Evolutionary conservation across 1,284 basidiomycete genomes (phyloP).

Genomic region (Cryptococcus sp.): DNA sequence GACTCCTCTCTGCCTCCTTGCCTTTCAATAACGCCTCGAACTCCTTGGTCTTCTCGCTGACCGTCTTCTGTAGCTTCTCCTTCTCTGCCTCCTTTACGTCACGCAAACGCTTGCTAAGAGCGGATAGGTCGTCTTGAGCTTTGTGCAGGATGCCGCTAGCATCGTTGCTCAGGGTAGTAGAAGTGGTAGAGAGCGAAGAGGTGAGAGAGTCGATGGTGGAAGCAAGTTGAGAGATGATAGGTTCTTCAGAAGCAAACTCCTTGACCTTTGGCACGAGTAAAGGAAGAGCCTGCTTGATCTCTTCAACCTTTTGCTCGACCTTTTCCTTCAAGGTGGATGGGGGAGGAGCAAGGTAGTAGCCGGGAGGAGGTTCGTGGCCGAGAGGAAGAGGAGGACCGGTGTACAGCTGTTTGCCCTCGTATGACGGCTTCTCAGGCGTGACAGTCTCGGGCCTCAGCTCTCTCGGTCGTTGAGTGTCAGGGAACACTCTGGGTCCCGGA

Average conservation of each 20-base stretch:
- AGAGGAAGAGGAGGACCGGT: slow-evolving; percentile 71
- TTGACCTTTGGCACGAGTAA: slow-evolving; percentile 79
- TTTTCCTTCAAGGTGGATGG: slow-evolving; percentile 25
- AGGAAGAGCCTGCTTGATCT: slow-evolving; percentile 61
- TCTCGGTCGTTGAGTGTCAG: slow-evolving; percentile 46
- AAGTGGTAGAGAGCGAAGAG: slow-evolving; percentile 69
- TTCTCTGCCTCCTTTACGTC: slow-evolving; percentile 80
- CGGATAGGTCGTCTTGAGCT: slow-evolving; percentile 80
- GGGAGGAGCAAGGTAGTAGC: slow-evolving; percentile 61
- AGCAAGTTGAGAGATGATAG: slow-evolving; percentile 88
- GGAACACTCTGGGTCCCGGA: slow-evolving; percentile 28
- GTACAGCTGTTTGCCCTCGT: slow-evolving; percentile 62
- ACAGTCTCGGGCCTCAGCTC: slow-evolving; percentile 51
- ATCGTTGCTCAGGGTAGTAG: slow-evolving; percentile 64
- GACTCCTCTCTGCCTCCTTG: slow-evolving; percentile 80
- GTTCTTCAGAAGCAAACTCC: slow-evolving; percentile 74
- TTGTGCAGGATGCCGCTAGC: slow-evolving; percentile 60
- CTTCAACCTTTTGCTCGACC: slow-evolving; percentile 17
- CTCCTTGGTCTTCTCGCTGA: slow-evolving; percentile 80
- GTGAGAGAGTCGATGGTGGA: slow-evolving; percentile 91
- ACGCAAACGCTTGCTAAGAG: slow-evolving; percentile 76
- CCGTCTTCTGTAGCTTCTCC: slow-evolving; percentile 69
- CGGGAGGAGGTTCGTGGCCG: slow-evolving; percentile 88
- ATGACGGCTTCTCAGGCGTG: slow-evolving; percentile 42
- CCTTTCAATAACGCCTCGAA: slow-evolving; percentile 82